Conservation (phyloP, 1,139 yeast species). For the Taphrina flavorubra region DNA sequence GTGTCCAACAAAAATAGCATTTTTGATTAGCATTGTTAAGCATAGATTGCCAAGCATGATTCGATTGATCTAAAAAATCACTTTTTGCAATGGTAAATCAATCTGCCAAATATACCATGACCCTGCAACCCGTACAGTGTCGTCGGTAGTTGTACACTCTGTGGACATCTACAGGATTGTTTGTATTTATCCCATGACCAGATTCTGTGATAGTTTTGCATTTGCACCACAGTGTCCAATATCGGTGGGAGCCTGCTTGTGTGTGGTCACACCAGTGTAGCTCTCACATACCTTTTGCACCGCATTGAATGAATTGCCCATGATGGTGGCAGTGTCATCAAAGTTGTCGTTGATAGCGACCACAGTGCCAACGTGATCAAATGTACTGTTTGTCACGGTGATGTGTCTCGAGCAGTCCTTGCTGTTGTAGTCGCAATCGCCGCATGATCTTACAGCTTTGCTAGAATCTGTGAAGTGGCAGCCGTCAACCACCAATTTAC, state of each 20-base stretch:
- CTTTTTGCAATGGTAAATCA: no score
- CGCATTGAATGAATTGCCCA: slow-evolving; percentile 10
- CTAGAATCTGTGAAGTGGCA: not conserved
- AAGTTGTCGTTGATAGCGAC: slow-evolving; percentile 13
- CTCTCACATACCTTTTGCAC: slow-evolving; percentile 11
- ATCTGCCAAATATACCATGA: not conserved
- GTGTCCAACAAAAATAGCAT: no score
- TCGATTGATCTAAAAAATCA: no score
- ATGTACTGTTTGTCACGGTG: slow-evolving; percentile 2
- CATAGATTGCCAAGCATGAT: no score
- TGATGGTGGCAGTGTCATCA: slow-evolving; percentile 3
- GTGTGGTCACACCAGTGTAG: not conserved
- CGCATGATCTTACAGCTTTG: slow-evolving; percentile 16
- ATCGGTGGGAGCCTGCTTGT: not conserved
- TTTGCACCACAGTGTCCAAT: slow-evolving; percentile 5
- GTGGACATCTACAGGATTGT: no score
- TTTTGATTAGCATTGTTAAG: no score
- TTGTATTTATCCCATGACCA: not conserved
- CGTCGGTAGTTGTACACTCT: no score
- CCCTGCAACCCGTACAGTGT: no score
- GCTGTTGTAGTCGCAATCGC: slow-evolving; percentile 11
- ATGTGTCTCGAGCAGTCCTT: slow-evolving; percentile 1
- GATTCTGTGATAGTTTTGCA: not conserved
- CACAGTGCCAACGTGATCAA: slow-evolving; percentile 7
- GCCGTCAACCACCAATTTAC: not conserved